phyloP scores from a whole-genome alignment of 1,139 yeast genomes.

The Hyphopichia pseudoburtonii region DNA sequence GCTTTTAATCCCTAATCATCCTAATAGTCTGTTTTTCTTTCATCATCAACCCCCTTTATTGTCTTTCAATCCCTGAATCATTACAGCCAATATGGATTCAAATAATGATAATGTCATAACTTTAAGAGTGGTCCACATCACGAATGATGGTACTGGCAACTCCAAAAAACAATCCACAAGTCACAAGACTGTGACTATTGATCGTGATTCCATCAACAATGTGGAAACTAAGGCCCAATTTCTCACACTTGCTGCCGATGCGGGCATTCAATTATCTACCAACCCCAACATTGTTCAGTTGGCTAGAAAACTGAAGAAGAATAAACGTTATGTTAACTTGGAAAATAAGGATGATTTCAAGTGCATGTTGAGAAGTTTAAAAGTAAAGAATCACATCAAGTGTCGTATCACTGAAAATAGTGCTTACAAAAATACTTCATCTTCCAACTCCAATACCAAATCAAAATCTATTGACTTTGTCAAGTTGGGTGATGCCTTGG shows the following conservation, averaged over 20 bases:
- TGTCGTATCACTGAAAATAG: conserved; percentile 26
- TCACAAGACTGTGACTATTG: background rate
- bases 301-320: conserved; percentile 44
- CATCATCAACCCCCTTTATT: too few species aligned
- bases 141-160: too few species aligned
- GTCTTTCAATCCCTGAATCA: too few species aligned
- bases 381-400: conserved; percentile 41
- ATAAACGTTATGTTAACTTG: conserved; percentile 40
- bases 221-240: background rate
- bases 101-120: background rate
- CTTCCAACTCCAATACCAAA: background rate
- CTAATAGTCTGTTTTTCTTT: too few species aligned
- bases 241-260: background rate
- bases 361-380: conserved; percentile 45
- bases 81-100: too few species aligned
- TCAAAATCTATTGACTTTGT: conserved; percentile 18
- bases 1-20: too few species aligned
- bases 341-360: conserved; percentile 42
- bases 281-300: conserved; percentile 10
- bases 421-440: conserved; percentile 3
- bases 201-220: background rate
- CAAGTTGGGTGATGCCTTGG: conserved; percentile 23
- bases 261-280: background rate
- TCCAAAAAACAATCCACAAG: too few species aligned
- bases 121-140: background rate